Percentiles rank a stretch among this genome's conserved stretches.
These are phyloP conservation scores for Citrus unshiu DNA, from an alignment of 345 rosid genomes.

Conservation along the genomic window DNA sequence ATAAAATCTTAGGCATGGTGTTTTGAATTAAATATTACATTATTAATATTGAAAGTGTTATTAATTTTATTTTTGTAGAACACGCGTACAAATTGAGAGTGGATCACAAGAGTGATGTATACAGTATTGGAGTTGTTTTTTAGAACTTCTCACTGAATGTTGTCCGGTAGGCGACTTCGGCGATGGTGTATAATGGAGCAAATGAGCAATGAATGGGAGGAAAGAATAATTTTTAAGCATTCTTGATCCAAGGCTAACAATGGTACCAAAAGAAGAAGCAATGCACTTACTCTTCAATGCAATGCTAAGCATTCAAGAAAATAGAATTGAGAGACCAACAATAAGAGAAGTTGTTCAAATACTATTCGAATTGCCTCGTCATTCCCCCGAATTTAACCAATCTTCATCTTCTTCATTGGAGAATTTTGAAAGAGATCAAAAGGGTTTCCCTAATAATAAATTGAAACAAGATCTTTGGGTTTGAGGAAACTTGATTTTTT, in stretches of 20 bases:
- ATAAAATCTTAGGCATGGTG: neutral
- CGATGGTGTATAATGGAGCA: slow-evolving; percentile 62
- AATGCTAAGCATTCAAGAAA: slow-evolving; percentile 58
- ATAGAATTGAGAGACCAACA: slow-evolving; percentile 57
- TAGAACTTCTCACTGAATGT: slow-evolving; percentile 54
- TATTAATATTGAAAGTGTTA: neutral
- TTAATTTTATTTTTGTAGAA: slow-evolving; percentile 23
- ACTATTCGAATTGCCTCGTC: slow-evolving; percentile 41
- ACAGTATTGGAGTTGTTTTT: slow-evolving; percentile 62
- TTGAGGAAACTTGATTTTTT: neutral
- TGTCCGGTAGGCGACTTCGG: slow-evolving; percentile 57
- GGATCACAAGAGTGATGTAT: slow-evolving; percentile 67
- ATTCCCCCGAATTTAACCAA: slow-evolving; percentile 9
- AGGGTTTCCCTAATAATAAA: neutral
- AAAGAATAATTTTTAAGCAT: slow-evolving; percentile 40
- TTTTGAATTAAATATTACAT: neutral
- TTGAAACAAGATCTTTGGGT: slow-evolving; percentile 20
- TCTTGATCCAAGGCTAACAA: slow-evolving; percentile 38
- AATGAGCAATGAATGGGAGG: slow-evolving; percentile 28
- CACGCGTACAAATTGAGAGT: slow-evolving; percentile 65
- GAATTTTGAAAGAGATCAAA: slow-evolving; percentile 17
- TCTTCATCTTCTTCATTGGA: slow-evolving; percentile 29
- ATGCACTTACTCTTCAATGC: slow-evolving; percentile 54
- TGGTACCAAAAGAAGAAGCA: slow-evolving; percentile 48
- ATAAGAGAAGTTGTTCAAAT: slow-evolving; percentile 75